Conservation (phyloP, 2,329 filamentous ascomycete genomes). For the Ophiostoma sp. region DNA sequence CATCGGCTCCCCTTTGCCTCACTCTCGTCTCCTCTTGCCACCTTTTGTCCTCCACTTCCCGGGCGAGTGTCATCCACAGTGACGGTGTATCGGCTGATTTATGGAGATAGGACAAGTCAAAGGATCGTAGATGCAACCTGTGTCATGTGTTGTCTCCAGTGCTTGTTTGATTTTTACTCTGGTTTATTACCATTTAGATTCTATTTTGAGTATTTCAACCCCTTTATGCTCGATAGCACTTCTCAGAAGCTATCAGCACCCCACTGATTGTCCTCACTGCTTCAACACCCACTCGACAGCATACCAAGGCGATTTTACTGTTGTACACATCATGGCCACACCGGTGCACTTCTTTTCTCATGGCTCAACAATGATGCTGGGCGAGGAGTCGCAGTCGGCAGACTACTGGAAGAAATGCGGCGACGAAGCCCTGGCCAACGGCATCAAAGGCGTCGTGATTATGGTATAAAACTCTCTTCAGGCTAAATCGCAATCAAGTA, state of each 20-base stretch:
- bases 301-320: neutral
- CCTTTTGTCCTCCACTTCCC: conserved; percentile 6
- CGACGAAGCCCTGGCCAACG: conserved; percentile 54
- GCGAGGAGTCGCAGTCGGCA: conserved; percentile 56
- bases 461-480: conserved; percentile 44
- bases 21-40: no score
- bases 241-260: neutral
- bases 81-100: neutral
- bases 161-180: neutral
- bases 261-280: neutral
- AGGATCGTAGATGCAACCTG: neutral
- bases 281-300: neutral
- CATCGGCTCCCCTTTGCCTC: no score
- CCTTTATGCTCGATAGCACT: neutral
- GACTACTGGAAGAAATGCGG: conserved; percentile 62
- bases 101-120: neutral
- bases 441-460: conserved; percentile 59
- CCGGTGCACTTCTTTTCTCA: conserved; percentile 65
- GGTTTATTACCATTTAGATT: neutral
- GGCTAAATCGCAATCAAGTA: neutral
- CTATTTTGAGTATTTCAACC: neutral
- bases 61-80: neutral
- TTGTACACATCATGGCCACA: conserved; percentile 29
- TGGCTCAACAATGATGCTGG: conserved; percentile 68
- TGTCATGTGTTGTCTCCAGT: neutral